Evolutionary conservation across 2,329 filamentous ascomycete genomes (phyloP).

Genomic region (Zymoseptoria passerinii): DNA sequence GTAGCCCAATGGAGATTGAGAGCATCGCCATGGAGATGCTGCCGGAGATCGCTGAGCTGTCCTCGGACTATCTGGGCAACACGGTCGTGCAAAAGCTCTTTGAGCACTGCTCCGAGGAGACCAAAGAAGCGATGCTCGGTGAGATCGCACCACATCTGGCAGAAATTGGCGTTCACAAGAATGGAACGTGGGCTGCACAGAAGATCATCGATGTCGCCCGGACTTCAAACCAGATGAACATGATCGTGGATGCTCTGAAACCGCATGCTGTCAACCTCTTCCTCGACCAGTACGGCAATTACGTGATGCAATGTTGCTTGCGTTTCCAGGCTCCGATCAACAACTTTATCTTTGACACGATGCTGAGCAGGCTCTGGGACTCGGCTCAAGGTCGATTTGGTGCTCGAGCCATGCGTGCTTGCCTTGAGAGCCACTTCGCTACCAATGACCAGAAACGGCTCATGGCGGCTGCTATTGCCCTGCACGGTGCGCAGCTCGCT

Average conservation of each 20-base stretch:
- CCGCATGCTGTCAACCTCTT: conserved; percentile 87
- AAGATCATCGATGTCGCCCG: conserved; percentile 98
- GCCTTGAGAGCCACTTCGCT: conserved; percentile 88
- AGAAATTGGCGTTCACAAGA: conserved; percentile 97
- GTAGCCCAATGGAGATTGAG: conserved; percentile 81
- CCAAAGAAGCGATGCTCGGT: conserved; percentile 83
- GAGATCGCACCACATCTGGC: conserved; percentile 87
- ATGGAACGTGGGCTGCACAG: conserved; percentile 97
- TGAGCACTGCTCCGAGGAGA: conserved; percentile 83
- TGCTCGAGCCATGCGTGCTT: conserved; percentile 91
- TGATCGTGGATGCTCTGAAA: conserved; percentile 76
- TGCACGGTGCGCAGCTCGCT: conserved; percentile 91
- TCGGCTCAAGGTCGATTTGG: conserved; percentile 88
- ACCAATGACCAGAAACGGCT: conserved; percentile 93
- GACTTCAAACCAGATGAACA: conserved; percentile 68
- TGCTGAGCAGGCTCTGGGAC: conserved; percentile 91
- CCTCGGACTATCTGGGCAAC: conserved; percentile 95
- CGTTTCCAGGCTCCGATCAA: conserved; percentile 85
- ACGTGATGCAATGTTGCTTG: conserved; percentile 91
- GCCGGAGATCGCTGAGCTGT: conserved; percentile 86
- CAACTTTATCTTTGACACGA: conserved; percentile 95
- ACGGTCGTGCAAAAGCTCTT: conserved; percentile 99
- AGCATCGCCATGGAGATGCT: conserved; percentile 89
- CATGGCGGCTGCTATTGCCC: conserved; percentile 87
- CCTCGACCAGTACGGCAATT: conserved; percentile 97